Evolutionary conservation across 1,139 yeast species (phyloP).

Genomic region (Saccharomyces hybrid): DNA sequence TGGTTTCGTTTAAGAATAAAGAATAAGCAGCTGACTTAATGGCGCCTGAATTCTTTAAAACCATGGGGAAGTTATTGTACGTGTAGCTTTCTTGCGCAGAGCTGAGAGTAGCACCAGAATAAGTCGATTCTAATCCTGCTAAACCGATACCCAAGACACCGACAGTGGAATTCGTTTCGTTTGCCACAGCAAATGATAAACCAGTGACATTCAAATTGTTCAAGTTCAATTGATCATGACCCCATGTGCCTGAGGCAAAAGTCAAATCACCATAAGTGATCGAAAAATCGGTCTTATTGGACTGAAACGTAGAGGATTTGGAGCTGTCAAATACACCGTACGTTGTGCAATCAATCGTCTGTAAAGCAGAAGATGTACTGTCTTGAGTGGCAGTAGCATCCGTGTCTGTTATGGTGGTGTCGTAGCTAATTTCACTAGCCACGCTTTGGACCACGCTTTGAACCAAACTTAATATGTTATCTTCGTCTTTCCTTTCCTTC

Average conservation of each 20-base stretch:
- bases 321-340: constrained; percentile 12
- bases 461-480: not conserved
- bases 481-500: no score
- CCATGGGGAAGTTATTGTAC: constrained; percentile 38
- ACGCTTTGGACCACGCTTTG: not conserved
- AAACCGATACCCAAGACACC: constrained; percentile 64
- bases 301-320: constrained; percentile 38
- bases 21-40: constrained; percentile 50
- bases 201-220: constrained; percentile 38
- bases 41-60: constrained; percentile 44
- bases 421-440: not conserved
- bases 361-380: not conserved
- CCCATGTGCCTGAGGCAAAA: constrained; percentile 60
- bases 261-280: constrained; percentile 61
- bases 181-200: constrained; percentile 50
- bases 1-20: constrained; percentile 39
- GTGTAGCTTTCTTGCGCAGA: not conserved
- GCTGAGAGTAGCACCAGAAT: not conserved
- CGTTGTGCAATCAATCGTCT: constrained; percentile 6
- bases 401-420: not conserved
- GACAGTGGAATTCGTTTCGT: constrained; percentile 44
- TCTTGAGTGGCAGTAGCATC: not conserved
- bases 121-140: constrained; percentile 41
- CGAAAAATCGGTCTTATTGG: constrained; percentile 40
- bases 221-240: constrained; percentile 45